phyloP scores from a whole-genome alignment of 2,329 filamentous ascomycete genomes.

The Aspergillus quadricinctus region DNA sequence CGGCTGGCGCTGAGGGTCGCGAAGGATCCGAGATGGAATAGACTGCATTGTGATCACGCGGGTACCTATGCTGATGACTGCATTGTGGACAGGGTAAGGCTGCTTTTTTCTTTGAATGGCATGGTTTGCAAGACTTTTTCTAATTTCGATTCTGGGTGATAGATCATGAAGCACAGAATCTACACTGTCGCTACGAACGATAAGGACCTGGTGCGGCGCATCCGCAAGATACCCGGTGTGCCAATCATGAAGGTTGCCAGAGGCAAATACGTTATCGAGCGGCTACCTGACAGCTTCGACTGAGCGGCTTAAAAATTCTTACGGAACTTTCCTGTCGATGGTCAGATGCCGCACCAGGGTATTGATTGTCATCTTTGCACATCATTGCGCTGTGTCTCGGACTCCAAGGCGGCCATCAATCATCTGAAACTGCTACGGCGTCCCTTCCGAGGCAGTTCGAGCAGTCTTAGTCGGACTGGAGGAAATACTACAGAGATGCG shows the following conservation, averaged over 20 bases:
- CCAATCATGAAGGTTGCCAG: conserved; percentile 72
- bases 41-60: conserved; percentile 85
- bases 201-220: conserved; percentile 73
- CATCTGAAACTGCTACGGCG: background rate
- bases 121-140: background rate
- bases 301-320: conserved; percentile 53
- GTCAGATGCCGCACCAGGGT: conserved; percentile 58
- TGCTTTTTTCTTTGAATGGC: background rate
- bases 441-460: background rate
- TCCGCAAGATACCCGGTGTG: conserved; percentile 74
- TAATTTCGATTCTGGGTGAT: background rate
- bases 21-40: conserved; percentile 81
- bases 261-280: conserved; percentile 92
- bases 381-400: background rate
- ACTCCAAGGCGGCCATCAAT: background rate
- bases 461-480: background rate
- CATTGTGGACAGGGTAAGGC: conserved; percentile 62
- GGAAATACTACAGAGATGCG: background rate
- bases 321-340: conserved; percentile 57
- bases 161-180: conserved; percentile 62
- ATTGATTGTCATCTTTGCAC: conserved; percentile 27
- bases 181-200: conserved; percentile 70
- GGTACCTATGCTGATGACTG: conserved; percentile 86
- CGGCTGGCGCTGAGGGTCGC: conserved; percentile 80
- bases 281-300: conserved; percentile 78